A percentile compares a stretch with the other conserved stretches of the same genome.
phyloP scores from a whole-genome alignment of 176 grass and related monocot genomes.

The Paspalum notatum region DNA sequence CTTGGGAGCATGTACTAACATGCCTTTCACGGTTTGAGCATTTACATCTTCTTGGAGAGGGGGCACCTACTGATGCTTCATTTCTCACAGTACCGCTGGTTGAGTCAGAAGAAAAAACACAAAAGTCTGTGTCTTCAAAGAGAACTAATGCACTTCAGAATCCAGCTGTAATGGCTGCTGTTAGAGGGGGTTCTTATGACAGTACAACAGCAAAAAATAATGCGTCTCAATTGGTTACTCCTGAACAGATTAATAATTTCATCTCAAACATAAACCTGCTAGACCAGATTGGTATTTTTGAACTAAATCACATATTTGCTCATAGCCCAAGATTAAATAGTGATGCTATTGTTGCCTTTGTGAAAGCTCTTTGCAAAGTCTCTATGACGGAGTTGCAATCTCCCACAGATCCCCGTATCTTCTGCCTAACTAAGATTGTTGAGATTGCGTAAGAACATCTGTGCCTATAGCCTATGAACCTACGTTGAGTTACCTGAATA shows the following conservation, averaged over 20 bases:
- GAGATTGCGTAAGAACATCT: conserved; percentile 94
- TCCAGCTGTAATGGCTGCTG: conserved; percentile 88
- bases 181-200: conserved; percentile 99
- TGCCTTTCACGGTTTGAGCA: conserved; percentile 99
- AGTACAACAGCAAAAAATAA: conserved; percentile 71
- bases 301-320: conserved; percentile 99
- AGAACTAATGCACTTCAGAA: conserved; percentile 85
- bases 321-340: conserved; percentile 97
- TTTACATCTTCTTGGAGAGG: conserved; percentile 93
- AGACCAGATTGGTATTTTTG: conserved; percentile 97
- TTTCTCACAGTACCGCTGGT: conserved; percentile 80
- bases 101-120: conserved; percentile 61
- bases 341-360: conserved; percentile 99
- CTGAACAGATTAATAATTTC: conserved; percentile 94
- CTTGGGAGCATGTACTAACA: conserved; percentile 96
- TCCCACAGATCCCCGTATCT: conserved; percentile 93
- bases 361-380: conserved; percentile 97
- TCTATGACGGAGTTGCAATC: conserved; percentile 89
- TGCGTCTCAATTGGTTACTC: conserved; percentile 66
- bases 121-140: conserved; percentile 53
- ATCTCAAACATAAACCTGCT: conserved; percentile 95
- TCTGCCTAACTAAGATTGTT: conserved; percentile 98
- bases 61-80: conserved; percentile 91
- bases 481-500: conserved; percentile 30
- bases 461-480: conserved; percentile 33